These are phyloP conservation scores for Vachellia collinsii DNA, from an alignment of 306 rosid genomes.

Conservation along the genomic window DNA sequence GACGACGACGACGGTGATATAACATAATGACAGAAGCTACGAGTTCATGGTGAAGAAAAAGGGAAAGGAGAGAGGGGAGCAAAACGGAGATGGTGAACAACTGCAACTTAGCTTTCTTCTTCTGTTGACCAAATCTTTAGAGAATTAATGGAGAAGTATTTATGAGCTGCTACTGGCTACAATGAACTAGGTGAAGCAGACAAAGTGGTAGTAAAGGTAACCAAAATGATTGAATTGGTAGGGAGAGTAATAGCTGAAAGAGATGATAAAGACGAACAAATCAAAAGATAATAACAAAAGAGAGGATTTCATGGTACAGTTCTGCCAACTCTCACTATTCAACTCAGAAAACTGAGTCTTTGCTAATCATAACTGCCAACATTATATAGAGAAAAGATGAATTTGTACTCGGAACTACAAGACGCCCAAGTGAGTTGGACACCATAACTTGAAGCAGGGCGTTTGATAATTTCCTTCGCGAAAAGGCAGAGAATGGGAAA, in stretches of 20 bases:
- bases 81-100: constrained; percentile 62
- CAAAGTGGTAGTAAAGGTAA: not conserved
- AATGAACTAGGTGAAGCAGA: constrained; percentile 12
- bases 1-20: constrained; percentile 6
- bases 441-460: constrained; percentile 35
- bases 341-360: constrained; percentile 13
- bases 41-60: constrained; percentile 58
- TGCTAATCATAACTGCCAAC: constrained; percentile 18
- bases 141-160: constrained; percentile 4
- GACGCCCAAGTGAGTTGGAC: constrained; percentile 60
- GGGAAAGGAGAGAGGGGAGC: constrained; percentile 32
- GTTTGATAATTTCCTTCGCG: no score
- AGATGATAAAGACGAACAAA: constrained; percentile 33
- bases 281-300: constrained; percentile 39
- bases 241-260: constrained; percentile 20
- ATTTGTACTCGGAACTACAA: constrained; percentile 38
- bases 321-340: constrained; percentile 39
- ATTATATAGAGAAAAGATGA: constrained; percentile 27
- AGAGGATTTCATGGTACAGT: constrained; percentile 24
- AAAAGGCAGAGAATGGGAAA: no score
- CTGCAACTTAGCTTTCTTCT: constrained; percentile 45
- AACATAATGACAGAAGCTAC: constrained; percentile 29
- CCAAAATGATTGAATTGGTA: not conserved
- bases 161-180: constrained; percentile 22
- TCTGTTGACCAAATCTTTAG: constrained; percentile 65